Conservation (phyloP, 176 grass and related monocot genomes). For the Oryza glaberrima region DNA sequence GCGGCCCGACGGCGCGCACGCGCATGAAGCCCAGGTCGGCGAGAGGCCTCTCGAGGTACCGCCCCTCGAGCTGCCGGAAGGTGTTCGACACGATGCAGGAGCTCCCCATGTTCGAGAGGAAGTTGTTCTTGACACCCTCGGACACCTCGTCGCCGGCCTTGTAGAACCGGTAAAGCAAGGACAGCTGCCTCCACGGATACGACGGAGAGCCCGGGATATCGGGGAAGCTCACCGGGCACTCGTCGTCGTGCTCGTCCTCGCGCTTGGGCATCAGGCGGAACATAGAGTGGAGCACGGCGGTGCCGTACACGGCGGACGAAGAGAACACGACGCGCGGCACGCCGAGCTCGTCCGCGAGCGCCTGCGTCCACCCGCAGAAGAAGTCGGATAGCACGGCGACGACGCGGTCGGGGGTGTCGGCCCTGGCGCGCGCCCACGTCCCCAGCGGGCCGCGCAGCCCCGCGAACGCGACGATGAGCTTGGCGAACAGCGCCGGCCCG, state of each 20-base stretch:
- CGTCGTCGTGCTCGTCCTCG: constrained; percentile 10
- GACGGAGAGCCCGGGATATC: constrained; percentile 38
- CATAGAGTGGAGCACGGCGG: constrained; percentile 47
- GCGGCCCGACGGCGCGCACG: constrained; percentile 55
- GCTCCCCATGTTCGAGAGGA: constrained; percentile 56
- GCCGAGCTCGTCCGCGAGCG: constrained; percentile 45
- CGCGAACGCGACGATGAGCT: constrained; percentile 42
- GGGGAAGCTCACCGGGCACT: constrained; percentile 34
- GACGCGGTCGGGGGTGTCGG: constrained; percentile 7
- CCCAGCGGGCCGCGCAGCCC: constrained; percentile 28
- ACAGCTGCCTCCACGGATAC: constrained; percentile 57
- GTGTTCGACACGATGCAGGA: constrained; percentile 58
- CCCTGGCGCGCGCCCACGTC: background rate
- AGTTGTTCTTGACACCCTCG: constrained; percentile 49
- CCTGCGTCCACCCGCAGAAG: constrained; percentile 73
- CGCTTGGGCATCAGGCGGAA: constrained; percentile 41
- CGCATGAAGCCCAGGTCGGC: constrained; percentile 52
- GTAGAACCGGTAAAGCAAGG: constrained; percentile 40
- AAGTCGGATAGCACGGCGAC: constrained; percentile 59
- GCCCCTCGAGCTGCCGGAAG: constrained; percentile 45
- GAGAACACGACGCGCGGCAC: constrained; percentile 57
- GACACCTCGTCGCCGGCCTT: constrained; percentile 46
- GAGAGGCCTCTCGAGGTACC: constrained; percentile 46
- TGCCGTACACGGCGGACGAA: constrained; percentile 49
- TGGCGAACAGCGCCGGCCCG: background rate